These are phyloP conservation scores for Mortierella sp. DNA, from an alignment of 371 early-diverging fungal genomes.

Conservation along the genomic window DNA sequence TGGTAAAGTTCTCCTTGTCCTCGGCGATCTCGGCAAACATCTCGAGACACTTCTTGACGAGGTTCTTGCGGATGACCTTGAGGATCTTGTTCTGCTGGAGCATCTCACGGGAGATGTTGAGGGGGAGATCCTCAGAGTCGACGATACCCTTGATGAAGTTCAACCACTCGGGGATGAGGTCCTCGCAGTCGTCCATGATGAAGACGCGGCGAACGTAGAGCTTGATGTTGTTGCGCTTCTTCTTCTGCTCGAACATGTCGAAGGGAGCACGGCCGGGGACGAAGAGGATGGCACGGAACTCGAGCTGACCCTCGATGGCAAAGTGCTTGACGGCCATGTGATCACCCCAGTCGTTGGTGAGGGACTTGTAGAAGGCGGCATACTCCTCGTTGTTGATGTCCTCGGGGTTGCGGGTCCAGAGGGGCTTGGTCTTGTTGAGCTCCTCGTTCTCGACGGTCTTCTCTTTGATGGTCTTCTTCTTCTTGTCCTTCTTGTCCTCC, in stretches of 20 bases:
- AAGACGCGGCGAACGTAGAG: constrained; percentile 97
- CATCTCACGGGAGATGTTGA: constrained; percentile 97
- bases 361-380: constrained; percentile 93
- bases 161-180: constrained; percentile 94
- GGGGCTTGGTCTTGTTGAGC: constrained; percentile 94
- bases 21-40: constrained; percentile 91
- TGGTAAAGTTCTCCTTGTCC: constrained; percentile 93
- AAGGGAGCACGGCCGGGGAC: constrained; percentile 92
- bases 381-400: constrained; percentile 93
- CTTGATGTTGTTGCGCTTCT: constrained; percentile 96
- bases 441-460: constrained; percentile 84
- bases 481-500: constrained; percentile 75
- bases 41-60: constrained; percentile 94
- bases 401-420: constrained; percentile 96
- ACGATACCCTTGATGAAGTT: constrained; percentile 92
- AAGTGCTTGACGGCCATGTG: constrained; percentile 94
- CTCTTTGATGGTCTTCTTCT: constrained; percentile 85
- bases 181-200: constrained; percentile 97
- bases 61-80: constrained; percentile 94
- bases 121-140: constrained; percentile 96
- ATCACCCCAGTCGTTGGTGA: constrained; percentile 97
- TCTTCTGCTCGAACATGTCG: constrained; percentile 90
- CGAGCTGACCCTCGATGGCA: constrained; percentile 94
- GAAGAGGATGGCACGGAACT: constrained; percentile 94
- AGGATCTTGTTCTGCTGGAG: constrained; percentile 96